Evolutionary conservation across 73 alveolate species (phyloP).

Genomic region (Uronychia binucleata): DNA sequence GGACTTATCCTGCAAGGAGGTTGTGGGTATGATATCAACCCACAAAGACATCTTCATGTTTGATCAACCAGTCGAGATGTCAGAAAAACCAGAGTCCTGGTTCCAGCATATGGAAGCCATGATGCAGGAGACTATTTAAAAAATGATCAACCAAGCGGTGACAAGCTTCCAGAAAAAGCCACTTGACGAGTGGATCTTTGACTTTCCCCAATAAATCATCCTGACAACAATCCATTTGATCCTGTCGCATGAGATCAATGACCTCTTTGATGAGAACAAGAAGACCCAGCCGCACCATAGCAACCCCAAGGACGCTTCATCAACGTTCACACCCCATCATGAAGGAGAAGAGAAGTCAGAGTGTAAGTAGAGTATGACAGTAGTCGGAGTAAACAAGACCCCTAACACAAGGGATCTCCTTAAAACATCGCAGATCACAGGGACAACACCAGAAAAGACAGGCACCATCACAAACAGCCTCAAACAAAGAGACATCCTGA

Average conservation of each 20-base stretch:
- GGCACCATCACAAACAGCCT: background rate
- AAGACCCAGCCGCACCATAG: background rate
- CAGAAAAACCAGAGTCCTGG: conserved; percentile 59
- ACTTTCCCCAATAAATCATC: conserved; percentile 15
- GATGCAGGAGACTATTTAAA: conserved; percentile 32
- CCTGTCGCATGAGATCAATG: conserved; percentile 49
- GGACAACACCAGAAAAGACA: background rate
- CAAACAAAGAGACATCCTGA: background rate
- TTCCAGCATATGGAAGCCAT: conserved; percentile 18
- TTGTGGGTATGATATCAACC: conserved; percentile 65
- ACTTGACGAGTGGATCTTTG: conserved; percentile 51
- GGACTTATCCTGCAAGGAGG: conserved; percentile 24
- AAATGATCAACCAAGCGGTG: conserved; percentile 14
- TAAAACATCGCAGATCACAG: background rate
- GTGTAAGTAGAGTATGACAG: background rate
- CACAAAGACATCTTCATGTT: conserved; percentile 62
- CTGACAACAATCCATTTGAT: conserved; percentile 26
- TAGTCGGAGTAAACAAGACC: background rate
- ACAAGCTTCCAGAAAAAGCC: conserved; percentile 13
- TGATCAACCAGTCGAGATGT: conserved; percentile 43
- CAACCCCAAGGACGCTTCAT: background rate
- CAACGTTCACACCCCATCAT: background rate
- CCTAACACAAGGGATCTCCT: conserved; percentile 15
- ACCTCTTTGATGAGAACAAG: conserved; percentile 18
- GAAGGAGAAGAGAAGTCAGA: conserved; percentile 7